phyloP scores from a whole-genome alignment of 2,329 filamentous ascomycete genomes.

The Biscogniauxia sp. region DNA sequence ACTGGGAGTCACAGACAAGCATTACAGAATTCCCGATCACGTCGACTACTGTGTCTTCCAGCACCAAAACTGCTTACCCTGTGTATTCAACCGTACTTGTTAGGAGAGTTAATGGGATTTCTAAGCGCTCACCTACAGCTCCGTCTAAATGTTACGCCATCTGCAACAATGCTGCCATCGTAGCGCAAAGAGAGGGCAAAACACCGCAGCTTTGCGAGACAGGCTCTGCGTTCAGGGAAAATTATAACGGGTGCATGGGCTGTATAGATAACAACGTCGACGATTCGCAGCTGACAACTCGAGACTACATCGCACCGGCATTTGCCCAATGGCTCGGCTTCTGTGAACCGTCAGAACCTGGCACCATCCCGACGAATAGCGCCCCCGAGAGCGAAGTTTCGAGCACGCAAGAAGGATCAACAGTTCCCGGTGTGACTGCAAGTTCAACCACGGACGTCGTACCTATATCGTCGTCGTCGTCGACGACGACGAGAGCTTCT shows the following conservation, averaged over 20 bases:
- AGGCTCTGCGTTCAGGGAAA: conserved; percentile 40
- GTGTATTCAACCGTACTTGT: conserved; percentile 13
- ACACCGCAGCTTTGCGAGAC: conserved; percentile 41
- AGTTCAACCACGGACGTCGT: conserved; percentile 11
- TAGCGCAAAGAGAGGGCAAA: conserved; percentile 50
- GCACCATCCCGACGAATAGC: conserved; percentile 1
- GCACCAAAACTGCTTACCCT: conserved; percentile 18
- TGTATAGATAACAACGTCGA: conserved; percentile 39
- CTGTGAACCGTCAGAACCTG: conserved; percentile 34
- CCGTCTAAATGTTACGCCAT: conserved; percentile 50
- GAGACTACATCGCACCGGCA: conserved; percentile 35
- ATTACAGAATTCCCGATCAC: conserved; percentile 41
- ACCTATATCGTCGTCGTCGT: conserved; percentile 12
- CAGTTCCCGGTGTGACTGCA: conserved; percentile 15
- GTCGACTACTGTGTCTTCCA: conserved; percentile 1
- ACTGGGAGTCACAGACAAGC: conserved; percentile 52
- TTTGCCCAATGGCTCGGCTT: conserved; percentile 47
- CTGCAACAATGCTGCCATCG: conserved; percentile 51
- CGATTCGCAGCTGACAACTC: conserved; percentile 26
- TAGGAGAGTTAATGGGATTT: conserved; percentile 23
- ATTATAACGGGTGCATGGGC: conserved; percentile 36
- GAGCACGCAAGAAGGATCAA: conserved; percentile 10
- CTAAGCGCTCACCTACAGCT: conserved; percentile 40
- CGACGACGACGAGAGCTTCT: conserved; percentile 3
- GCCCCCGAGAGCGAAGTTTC: conserved; percentile 15